Conservation (phyloP, 106 monocot species). For the Allium fistulosum region DNA sequence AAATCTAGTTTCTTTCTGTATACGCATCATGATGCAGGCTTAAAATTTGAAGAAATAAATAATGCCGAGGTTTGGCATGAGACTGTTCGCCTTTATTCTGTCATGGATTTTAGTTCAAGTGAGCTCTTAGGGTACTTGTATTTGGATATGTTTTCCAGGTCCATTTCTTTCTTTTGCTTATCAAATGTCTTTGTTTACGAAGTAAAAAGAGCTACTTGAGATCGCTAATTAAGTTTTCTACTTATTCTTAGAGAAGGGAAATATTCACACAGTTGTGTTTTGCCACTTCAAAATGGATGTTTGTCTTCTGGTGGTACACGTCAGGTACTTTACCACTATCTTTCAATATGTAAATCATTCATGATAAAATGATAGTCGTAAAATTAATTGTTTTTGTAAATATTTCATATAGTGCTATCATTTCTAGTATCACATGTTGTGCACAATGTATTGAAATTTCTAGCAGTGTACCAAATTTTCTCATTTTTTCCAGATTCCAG, state of each 20-base stretch:
- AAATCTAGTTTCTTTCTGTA: too few species aligned
- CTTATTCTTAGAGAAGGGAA: conserved; percentile 61
- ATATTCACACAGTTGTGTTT: conserved; percentile 80
- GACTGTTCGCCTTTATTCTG: conserved; percentile 64
- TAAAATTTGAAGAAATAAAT: conserved; percentile 68
- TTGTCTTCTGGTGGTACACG: conserved; percentile 53
- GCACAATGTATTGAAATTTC: too few species aligned
- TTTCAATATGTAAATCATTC: too few species aligned
- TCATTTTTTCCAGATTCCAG: conserved; percentile 45
- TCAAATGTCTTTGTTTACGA: neutral
- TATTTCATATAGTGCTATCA: too few species aligned
- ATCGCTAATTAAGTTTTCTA: neutral
- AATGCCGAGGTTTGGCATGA: conserved; percentile 89
- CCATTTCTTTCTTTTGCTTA: conserved; percentile 2
- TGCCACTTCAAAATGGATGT: conserved; percentile 90
- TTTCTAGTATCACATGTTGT: too few species aligned
- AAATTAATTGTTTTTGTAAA: too few species aligned
- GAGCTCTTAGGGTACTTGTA: conserved; percentile 93
- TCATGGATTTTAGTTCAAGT: conserved; percentile 50
- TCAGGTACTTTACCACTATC: conserved; percentile 35
- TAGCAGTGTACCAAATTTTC: neutral
- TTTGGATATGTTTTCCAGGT: conserved; percentile 87
- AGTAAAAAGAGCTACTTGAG: neutral
- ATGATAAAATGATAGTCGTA: too few species aligned
- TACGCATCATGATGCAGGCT: conserved; percentile 29